A percentile compares a stretch with the other conserved stretches of the same genome.
Conservation (phyloP, 1,284 basidiomycete genomes). For the Ceratobasidium theobromae region DNA sequence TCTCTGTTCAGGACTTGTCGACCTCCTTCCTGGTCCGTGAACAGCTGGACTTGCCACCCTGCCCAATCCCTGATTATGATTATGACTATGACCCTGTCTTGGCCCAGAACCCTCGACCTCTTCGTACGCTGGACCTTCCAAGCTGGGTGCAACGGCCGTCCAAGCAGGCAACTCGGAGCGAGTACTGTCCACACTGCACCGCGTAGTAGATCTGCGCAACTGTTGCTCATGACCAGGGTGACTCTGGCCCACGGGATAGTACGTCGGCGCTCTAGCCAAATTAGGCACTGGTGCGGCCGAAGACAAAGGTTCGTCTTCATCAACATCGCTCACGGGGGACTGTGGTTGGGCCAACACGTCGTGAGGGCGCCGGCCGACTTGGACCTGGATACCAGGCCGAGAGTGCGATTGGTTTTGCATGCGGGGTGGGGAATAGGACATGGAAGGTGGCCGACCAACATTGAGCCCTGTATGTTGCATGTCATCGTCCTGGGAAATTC, state of each 20-base stretch:
- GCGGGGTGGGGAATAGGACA: background rate
- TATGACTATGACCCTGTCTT: too few species aligned
- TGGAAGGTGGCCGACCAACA: slow-evolving; percentile 17
- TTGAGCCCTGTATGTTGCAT: slow-evolving; percentile 1
- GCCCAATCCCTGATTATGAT: too few species aligned
- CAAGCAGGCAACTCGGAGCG: background rate
- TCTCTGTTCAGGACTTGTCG: too few species aligned
- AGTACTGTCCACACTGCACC: background rate
- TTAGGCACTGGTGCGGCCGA: background rate
- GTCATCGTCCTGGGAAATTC: slow-evolving; percentile 3
- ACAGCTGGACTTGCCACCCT: background rate
- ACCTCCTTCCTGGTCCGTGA: too few species aligned
- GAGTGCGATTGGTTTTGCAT: background rate
- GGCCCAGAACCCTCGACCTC: slow-evolving; percentile 3
- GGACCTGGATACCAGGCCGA: slow-evolving; percentile 8
- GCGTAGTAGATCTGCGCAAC: background rate
- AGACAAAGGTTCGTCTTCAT: background rate
- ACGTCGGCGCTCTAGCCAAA: slow-evolving; percentile 12
- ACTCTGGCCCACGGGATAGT: slow-evolving; percentile 8
- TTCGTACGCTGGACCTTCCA: slow-evolving; percentile 26
- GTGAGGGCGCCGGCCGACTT: slow-evolving; percentile 26
- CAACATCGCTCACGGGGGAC: slow-evolving; percentile 17
- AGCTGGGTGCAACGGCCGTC: background rate
- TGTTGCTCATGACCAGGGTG: background rate
- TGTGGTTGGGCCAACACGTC: slow-evolving; percentile 21